A percentile compares a stretch with the other conserved stretches of the same genome.
Evolutionary conservation across 2,329 filamentous ascomycete genomes (phyloP).

Genomic region (Leptographium flavum): DNA sequence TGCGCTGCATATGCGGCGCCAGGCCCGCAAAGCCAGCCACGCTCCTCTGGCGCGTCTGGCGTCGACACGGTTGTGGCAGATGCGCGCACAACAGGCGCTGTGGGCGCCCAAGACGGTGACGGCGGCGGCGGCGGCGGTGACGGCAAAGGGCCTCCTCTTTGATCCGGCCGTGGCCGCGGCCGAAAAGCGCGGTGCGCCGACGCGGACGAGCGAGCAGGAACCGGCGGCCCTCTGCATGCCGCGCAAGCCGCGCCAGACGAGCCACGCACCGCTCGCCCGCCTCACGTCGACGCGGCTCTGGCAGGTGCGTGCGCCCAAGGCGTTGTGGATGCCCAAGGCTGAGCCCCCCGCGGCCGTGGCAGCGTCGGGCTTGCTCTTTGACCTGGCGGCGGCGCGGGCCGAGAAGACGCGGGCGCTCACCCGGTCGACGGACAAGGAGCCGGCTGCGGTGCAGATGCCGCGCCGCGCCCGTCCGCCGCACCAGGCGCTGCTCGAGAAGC

Average conservation of each 20-base stretch:
- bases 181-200: slow-evolving; percentile 5
- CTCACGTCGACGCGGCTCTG: slow-evolving; percentile 6
- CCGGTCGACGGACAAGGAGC: slow-evolving; percentile 2
- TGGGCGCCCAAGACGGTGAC: too few species aligned
- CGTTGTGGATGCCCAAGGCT: not conserved
- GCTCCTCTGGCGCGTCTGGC: not conserved
- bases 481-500: too few species aligned
- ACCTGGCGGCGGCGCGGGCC: not conserved
- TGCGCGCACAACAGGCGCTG: not conserved
- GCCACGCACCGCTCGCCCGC: slow-evolving; percentile 14
- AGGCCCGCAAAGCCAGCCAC: slow-evolving; percentile 10
- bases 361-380: not conserved
- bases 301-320: not conserved
- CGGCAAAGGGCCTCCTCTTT: slow-evolving; percentile 1
- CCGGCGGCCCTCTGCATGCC: slow-evolving; percentile 17
- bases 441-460: slow-evolving; percentile 16
- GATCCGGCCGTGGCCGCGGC: slow-evolving; percentile 5
- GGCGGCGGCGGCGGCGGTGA: not conserved
- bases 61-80: slow-evolving; percentile 16
- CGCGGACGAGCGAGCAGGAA: slow-evolving; percentile 10
- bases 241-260: slow-evolving; percentile 15
- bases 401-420: not conserved
- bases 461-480: slow-evolving; percentile 14
- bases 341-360: not conserved
- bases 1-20: slow-evolving; percentile 18